phyloP scores from a whole-genome alignment of 2,329 filamentous ascomycete species.

The Neofusicoccum ribis region DNA sequence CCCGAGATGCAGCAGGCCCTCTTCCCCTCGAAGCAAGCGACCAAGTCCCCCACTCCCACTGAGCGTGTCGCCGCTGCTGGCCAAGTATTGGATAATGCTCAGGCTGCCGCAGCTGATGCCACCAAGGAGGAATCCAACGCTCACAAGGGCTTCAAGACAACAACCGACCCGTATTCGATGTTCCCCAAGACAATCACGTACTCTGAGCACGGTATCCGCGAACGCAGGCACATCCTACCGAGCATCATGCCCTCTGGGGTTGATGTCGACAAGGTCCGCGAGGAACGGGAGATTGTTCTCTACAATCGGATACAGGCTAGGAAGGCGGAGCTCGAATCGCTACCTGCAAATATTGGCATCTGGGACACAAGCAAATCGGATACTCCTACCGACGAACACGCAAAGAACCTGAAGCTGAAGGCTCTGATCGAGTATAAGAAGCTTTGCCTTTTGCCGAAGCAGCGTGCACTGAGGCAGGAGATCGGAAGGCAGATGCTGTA shows the following conservation, averaged over 20 bases:
- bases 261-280: conserved; percentile 80
- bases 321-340: conserved; percentile 77
- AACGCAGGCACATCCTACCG: conserved; percentile 77
- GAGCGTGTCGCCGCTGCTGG: conserved; percentile 45
- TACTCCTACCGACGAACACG: conserved; percentile 71
- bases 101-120: conserved; percentile 41
- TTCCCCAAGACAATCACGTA: conserved; percentile 69
- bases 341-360: conserved; percentile 82
- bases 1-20: conserved; percentile 77
- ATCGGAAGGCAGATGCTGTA: conserved; percentile 91
- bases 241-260: conserved; percentile 87
- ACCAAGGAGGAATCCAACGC: conserved; percentile 32
- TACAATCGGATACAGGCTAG: conserved; percentile 88
- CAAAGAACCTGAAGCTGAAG: conserved; percentile 70
- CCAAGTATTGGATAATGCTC: conserved; percentile 55
- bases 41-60: conserved; percentile 45
- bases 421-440: conserved; percentile 95
- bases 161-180: conserved; percentile 47
- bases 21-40: conserved; percentile 68
- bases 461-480: conserved; percentile 80
- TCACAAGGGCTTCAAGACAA: conserved; percentile 62
- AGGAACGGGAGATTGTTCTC: conserved; percentile 82
- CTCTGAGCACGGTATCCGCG: conserved; percentile 72
- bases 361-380: conserved; percentile 77
- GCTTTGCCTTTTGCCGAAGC: conserved; percentile 82